phyloP scores from a whole-genome alignment of 495 filamentous ascomycete species.

The Penicillium bovifimosum region DNA sequence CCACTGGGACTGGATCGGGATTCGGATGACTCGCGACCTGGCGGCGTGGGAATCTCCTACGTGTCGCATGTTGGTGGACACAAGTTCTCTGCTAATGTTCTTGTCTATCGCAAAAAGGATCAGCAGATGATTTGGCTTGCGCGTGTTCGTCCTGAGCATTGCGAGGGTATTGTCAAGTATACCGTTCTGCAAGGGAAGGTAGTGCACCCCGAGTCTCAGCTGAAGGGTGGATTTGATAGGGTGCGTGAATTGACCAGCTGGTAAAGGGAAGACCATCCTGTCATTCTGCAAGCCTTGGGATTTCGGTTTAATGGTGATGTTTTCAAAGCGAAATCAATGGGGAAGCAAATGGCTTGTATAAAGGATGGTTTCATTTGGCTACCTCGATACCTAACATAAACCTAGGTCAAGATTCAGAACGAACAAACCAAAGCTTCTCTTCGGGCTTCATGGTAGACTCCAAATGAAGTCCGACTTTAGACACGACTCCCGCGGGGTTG shows the following conservation, averaged over 20 bases:
- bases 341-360: background rate
- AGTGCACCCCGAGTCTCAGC: constrained; percentile 76
- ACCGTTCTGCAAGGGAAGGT: constrained; percentile 91
- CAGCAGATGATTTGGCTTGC: constrained; percentile 92
- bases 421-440: constrained; percentile 28
- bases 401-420: background rate
- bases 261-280: constrained; percentile 37
- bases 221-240: constrained; percentile 87
- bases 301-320: background rate
- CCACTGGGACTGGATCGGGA: constrained; percentile 82
- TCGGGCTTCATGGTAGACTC: constrained; percentile 25
- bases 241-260: constrained; percentile 75
- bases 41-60: constrained; percentile 89
- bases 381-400: background rate
- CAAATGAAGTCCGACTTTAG: constrained; percentile 26
- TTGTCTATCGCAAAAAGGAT: constrained; percentile 72
- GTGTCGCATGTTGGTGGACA: constrained; percentile 94
- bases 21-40: constrained; percentile 73
- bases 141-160: constrained; percentile 80
- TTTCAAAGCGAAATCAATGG: background rate
- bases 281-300: background rate
- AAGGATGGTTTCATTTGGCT: background rate
- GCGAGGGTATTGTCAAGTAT: constrained; percentile 84
- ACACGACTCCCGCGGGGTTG: constrained; percentile 27
- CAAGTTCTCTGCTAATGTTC: constrained; percentile 86